These are phyloP conservation scores for Selaginella moellendorffii DNA, from an alignment of 75 land plant species.

Conservation along the genomic window DNA sequence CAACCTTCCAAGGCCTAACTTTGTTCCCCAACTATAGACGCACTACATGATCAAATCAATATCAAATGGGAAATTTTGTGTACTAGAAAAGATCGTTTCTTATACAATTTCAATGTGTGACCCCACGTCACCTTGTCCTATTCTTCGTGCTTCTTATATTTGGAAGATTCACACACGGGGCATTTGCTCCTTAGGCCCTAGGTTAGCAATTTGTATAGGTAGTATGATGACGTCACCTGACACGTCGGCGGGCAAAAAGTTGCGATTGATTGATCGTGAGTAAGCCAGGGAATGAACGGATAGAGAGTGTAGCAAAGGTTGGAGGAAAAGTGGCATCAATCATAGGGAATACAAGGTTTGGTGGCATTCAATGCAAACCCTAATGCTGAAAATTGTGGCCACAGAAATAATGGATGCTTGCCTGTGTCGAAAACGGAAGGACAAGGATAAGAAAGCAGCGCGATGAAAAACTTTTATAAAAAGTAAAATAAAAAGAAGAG, in stretches of 20 bases:
- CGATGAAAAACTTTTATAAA: no score
- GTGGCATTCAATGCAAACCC: no score
- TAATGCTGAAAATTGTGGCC: no score
- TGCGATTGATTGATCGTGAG: neutral
- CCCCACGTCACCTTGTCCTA: neutral
- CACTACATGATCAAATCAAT: neutral
- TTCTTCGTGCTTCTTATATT: neutral
- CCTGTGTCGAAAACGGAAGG: no score
- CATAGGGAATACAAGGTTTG: neutral
- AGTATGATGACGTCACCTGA: no score
- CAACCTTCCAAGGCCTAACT: no score
- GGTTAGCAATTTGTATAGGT: neutral
- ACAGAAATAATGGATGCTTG: no score
- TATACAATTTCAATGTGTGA: no score
- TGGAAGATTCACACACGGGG: neutral
- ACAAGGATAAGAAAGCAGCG: no score
- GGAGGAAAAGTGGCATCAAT: neutral
- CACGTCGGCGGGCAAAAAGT: neutral
- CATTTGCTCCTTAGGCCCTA: neutral
- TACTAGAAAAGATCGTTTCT: neutral
- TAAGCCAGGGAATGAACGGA: neutral
- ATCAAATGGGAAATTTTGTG: neutral
- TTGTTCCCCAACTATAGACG: no score
- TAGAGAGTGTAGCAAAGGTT: neutral
- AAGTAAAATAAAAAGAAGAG: no score